phyloP scores from a whole-genome alignment of 106 monocot genomes.

The Dendrobium chrysotoxum region DNA sequence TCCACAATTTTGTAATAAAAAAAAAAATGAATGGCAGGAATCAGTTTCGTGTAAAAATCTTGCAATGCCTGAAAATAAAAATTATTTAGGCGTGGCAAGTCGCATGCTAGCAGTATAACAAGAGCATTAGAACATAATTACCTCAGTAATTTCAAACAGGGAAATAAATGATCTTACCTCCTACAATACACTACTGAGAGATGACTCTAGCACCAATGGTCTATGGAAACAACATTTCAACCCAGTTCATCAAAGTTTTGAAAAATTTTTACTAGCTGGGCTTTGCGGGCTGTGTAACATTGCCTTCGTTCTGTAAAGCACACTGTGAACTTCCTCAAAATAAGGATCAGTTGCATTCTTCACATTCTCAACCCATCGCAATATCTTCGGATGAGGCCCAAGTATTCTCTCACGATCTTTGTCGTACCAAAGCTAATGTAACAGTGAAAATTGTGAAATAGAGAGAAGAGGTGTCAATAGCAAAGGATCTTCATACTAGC shows the following conservation, averaged over 20 bases:
- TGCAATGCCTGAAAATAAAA: no score
- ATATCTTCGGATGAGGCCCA: neutral
- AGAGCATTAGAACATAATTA: no score
- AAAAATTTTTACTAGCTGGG: neutral
- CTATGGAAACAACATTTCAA: no score
- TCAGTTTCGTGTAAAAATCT: no score
- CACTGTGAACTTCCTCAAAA: constrained; percentile 6
- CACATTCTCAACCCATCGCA: constrained; percentile 6
- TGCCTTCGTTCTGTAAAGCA: constrained; percentile 4
- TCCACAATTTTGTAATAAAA: no score
- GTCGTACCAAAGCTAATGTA: constrained; percentile 1
- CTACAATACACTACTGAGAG: no score
- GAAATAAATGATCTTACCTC: no score
- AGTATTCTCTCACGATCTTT: constrained; percentile 7
- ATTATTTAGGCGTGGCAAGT: no score
- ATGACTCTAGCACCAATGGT: no score
- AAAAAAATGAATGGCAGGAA: no score
- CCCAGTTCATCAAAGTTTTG: neutral
- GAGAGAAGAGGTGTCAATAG: neutral
- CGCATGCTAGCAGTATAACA: no score
- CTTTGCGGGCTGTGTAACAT: neutral
- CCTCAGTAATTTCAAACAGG: no score
- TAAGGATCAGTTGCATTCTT: constrained; percentile 3
- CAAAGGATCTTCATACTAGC: neutral
- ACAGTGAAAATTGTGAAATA: neutral